Conservation (phyloP, 2,329 filamentous ascomycete species). For the Ceratocystis destructans region DNA sequence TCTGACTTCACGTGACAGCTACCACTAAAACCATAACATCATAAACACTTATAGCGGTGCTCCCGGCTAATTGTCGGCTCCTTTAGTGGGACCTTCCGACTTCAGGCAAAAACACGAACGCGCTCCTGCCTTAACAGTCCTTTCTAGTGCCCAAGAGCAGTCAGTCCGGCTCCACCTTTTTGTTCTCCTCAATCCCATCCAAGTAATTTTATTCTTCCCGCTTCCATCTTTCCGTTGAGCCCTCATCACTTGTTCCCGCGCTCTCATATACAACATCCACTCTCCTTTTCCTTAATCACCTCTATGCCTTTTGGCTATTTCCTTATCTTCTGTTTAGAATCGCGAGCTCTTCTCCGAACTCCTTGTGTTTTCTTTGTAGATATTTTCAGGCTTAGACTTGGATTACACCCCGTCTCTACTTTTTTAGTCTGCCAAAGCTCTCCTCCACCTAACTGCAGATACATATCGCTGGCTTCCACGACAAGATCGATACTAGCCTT, state of each 20-base stretch:
- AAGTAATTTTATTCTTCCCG: neutral
- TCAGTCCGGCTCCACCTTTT: neutral
- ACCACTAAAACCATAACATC: neutral
- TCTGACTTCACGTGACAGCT: neutral
- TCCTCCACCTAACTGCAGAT: neutral
- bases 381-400: neutral
- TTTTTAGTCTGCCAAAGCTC: neutral
- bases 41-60: neutral
- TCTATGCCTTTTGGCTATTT: neutral
- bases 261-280: neutral
- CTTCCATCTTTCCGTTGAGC: neutral
- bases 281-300: neutral
- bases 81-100: neutral
- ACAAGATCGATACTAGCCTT: neutral
- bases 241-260: neutral
- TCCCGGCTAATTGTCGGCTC: neutral
- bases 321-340: neutral
- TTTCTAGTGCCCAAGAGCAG: neutral
- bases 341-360: neutral
- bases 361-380: neutral
- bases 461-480: neutral
- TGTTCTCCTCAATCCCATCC: neutral
- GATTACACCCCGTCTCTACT: neutral
- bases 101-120: conserved; percentile 3
- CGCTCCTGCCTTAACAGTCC: neutral